These are phyloP conservation scores for Aspergillus oerlinghausenensis DNA, from an alignment of 2,329 filamentous ascomycete species.

Conservation along the genomic window DNA sequence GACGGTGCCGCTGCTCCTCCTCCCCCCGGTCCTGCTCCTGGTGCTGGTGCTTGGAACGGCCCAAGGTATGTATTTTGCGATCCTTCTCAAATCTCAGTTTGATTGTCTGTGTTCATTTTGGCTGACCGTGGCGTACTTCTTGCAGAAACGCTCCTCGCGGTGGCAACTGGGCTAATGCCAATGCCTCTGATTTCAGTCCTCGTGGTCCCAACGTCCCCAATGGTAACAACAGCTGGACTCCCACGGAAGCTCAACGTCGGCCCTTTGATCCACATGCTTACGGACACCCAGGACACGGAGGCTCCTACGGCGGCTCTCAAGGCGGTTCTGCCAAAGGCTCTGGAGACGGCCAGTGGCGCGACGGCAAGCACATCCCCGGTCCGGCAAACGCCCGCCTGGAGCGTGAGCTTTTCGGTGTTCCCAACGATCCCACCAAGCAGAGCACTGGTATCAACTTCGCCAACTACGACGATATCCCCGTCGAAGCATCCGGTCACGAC, in stretches of 20 bases:
- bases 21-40: constrained; percentile 20
- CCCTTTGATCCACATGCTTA: constrained; percentile 59
- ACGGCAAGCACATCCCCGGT: constrained; percentile 92
- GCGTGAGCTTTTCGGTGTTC: constrained; percentile 88
- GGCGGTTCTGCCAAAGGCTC: constrained; percentile 63
- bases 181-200: constrained; percentile 54
- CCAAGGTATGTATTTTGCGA: constrained; percentile 29
- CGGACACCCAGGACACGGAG: constrained; percentile 51
- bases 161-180: constrained; percentile 53
- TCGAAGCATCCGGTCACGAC: constrained; percentile 90
- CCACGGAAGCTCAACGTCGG: constrained; percentile 34
- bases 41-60: constrained; percentile 29
- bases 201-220: constrained; percentile 30
- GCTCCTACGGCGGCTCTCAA: constrained; percentile 22
- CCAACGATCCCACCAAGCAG: constrained; percentile 91
- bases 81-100: background rate
- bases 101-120: constrained; percentile 3
- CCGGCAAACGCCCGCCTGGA: constrained; percentile 83
- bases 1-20: constrained; percentile 35
- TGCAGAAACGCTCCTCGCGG: constrained; percentile 29
- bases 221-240: constrained; percentile 37
- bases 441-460: constrained; percentile 99
- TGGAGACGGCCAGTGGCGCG: constrained; percentile 92
- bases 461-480: constrained; percentile 99
- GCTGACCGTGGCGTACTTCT: constrained; percentile 12